These are phyloP conservation scores for Fusarium cyanostomum DNA, from an alignment of 2,329 filamentous ascomycete species.

Conservation along the genomic window DNA sequence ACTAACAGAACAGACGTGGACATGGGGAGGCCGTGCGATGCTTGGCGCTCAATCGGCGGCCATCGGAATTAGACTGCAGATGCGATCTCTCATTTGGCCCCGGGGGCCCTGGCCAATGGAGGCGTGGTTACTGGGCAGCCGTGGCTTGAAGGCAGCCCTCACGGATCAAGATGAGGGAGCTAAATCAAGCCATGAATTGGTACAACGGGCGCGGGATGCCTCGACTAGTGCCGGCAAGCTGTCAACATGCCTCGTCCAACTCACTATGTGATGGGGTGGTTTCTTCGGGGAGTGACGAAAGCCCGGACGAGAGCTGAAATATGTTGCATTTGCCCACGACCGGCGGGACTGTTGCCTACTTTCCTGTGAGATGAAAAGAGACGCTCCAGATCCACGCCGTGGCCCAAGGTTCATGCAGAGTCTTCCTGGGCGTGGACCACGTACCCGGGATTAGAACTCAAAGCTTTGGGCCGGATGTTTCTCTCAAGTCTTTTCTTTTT, in stretches of 20 bases:
- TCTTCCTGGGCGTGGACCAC: slow-evolving; percentile 14
- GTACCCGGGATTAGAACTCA: slow-evolving; percentile 20
- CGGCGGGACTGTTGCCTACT: not conserved
- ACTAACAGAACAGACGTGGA: slow-evolving; percentile 19
- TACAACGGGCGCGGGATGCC: slow-evolving; percentile 23
- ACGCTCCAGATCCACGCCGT: not conserved
- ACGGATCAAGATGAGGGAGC: slow-evolving; percentile 15
- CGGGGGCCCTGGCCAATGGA: slow-evolving; percentile 21
- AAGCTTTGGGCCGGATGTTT: not conserved
- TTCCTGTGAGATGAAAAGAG: slow-evolving; percentile 3
- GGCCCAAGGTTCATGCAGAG: not conserved
- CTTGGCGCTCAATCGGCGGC: slow-evolving; percentile 17
- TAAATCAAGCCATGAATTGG: slow-evolving; percentile 30
- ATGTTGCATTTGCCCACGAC: not conserved
- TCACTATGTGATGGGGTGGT: slow-evolving; percentile 18
- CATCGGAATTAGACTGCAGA: slow-evolving; percentile 10
- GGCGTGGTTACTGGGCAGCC: slow-evolving; percentile 14
- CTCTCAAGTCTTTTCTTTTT: not conserved
- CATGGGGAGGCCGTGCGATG: slow-evolving; percentile 11
- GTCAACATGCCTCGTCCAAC: slow-evolving; percentile 24
- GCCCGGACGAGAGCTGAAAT: slow-evolving; percentile 19
- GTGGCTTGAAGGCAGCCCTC: slow-evolving; percentile 19
- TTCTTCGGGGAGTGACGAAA: slow-evolving; percentile 17
- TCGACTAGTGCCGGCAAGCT: slow-evolving; percentile 24
- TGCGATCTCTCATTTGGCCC: slow-evolving; percentile 17